Base-by-base conservation (phyloP, 148 eudicot species). In the Rhododendron ferrugineum region DNA sequence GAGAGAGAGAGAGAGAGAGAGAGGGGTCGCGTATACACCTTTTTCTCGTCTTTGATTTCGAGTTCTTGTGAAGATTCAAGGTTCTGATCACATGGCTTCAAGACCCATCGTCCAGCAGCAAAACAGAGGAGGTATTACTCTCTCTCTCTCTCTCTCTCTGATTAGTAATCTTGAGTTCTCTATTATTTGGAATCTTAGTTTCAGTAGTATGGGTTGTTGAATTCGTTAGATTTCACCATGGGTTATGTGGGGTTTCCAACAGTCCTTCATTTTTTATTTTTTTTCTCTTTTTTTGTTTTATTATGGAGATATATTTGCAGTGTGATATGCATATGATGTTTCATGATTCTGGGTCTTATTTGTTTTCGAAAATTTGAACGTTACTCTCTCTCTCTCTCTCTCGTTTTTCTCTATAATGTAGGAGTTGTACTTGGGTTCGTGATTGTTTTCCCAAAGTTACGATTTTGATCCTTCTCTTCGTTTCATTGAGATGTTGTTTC, bases 101-200 rank as follows among this genome's bases (percentile, higher is more conserved):
- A 93, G 90, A 88, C 85, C 89, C 62, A 34, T 85, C 23, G 74
- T 87, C 82, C 89, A 89, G 83, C 92, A 84, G 40, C 88, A 89
- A n/a, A 49, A 87, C 84, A 87, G 87, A 86, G 92, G 95, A 91
- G 42, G 80, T 77, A 10, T 72, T 32, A 3, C 47, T 5, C 64
- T 52, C 40, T 52, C 4, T 30, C 9, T 79, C 11, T 22, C 13
- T 76, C 49, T 23, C 14, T n/a, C 15, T 3, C 22, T 36, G 47
- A 75, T 18, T 75, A 8, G 79, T 37, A 18, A 16, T 75, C 79
- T 37, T 40, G 79, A 20, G 79, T 6, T 37, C 78, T 32, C 8
- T 32, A 18, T 36, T 18, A 0, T 37, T 36, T 6, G 11, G n/a
- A 34, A 36, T 74, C 44, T 20, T 74, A 8, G 42, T 36, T 74